These are phyloP conservation scores for Apiospora kogelbergensis DNA, from an alignment of 2,329 filamentous ascomycete species.

Conservation along the genomic window DNA sequence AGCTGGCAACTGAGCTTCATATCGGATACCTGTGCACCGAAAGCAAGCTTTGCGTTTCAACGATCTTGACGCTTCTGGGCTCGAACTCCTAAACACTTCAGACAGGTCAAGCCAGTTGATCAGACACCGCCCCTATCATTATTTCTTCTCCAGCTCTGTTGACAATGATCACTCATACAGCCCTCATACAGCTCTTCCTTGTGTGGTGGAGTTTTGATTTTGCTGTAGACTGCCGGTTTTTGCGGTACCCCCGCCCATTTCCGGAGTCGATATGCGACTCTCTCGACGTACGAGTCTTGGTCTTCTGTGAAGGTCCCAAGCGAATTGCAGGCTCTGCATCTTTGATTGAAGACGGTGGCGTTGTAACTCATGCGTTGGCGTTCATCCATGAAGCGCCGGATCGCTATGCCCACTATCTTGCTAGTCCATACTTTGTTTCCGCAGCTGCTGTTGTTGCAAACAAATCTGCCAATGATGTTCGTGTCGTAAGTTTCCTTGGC, in stretches of 20 bases:
- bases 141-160: not conserved
- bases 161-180: not conserved
- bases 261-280: constrained; percentile 27
- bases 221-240: not conserved
- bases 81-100: too few relatives aligned
- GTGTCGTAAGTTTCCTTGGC: not conserved
- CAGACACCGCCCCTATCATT: too few relatives aligned
- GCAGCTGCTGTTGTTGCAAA: not conserved
- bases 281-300: constrained; percentile 23
- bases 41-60: too few relatives aligned
- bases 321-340: constrained; percentile 20
- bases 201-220: not conserved
- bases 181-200: not conserved
- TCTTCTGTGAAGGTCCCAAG: constrained; percentile 21
- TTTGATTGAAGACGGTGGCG: constrained; percentile 25
- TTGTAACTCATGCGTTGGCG: constrained; percentile 19
- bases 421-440: constrained; percentile 14
- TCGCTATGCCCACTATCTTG: constrained; percentile 18
- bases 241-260: constrained; percentile 21
- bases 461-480: not conserved
- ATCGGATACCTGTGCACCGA: too few relatives aligned
- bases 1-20: not conserved
- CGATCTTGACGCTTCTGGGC: not conserved
- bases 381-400: constrained; percentile 17
- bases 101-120: not conserved